These are phyloP conservation scores for Tephrocybe sp. DNA, from an alignment of 768 basidiomycete species.

Conservation along the genomic window DNA sequence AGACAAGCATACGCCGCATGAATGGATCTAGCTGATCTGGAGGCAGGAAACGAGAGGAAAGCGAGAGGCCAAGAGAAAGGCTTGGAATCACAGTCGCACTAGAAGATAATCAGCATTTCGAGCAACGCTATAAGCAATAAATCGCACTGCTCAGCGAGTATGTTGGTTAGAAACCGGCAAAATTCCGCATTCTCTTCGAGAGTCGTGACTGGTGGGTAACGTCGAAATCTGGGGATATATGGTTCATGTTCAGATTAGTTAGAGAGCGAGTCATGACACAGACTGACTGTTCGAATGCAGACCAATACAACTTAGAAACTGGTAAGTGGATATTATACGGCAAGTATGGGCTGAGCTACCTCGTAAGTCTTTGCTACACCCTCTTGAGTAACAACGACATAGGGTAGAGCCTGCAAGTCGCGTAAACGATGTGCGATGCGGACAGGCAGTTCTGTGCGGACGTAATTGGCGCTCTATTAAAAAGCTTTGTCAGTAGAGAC, in stretches of 20 bases:
- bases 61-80: constrained; percentile 77
- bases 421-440: constrained; percentile 85
- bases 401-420: constrained; percentile 85
- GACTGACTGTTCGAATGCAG: constrained; percentile 78
- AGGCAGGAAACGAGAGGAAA: constrained; percentile 77
- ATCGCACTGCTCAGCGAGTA: constrained; percentile 77
- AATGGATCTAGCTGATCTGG: constrained; percentile 83
- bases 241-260: neutral
- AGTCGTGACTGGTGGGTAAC: constrained; percentile 69
- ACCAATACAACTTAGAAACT: constrained; percentile 72
- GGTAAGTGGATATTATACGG: neutral
- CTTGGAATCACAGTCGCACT: constrained; percentile 82
- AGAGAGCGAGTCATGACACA: neutral
- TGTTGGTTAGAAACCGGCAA: constrained; percentile 63
- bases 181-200: constrained; percentile 77
- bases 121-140: constrained; percentile 10
- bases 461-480: constrained; percentile 82
- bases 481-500: neutral
- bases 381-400: constrained; percentile 84
- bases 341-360: constrained; percentile 40
- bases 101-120: constrained; percentile 3
- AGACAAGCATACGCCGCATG: constrained; percentile 89
- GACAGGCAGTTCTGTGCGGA: constrained; percentile 85
- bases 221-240: constrained; percentile 58
- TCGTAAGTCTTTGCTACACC: constrained; percentile 83